Conservation (phyloP, 129 eudicot species). For the Flaveria robusta region DNA sequence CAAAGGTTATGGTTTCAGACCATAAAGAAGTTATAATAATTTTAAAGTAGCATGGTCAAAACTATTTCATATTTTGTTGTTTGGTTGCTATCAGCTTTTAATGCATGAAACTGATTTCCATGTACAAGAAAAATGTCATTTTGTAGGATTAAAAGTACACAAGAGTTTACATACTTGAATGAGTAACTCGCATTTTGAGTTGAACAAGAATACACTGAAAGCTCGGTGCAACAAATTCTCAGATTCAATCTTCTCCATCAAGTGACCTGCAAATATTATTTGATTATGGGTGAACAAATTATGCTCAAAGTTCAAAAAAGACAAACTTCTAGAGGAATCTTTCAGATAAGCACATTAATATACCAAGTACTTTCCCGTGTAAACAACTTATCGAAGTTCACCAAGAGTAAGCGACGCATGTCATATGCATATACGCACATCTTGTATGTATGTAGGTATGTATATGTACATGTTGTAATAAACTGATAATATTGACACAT, state of each 20-base stretch:
- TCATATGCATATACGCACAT: not conserved
- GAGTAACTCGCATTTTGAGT: constrained; percentile 85
- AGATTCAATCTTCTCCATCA: constrained; percentile 86
- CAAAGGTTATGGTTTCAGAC: not conserved
- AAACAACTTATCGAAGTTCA: not conserved
- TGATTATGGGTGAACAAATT: not conserved
- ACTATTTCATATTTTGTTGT: not conserved
- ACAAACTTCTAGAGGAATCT: not conserved
- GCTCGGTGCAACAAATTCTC: constrained; percentile 90
- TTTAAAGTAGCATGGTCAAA: not conserved
- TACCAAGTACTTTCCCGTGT: not conserved
- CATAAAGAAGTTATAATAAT: not conserved
- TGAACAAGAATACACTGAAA: constrained; percentile 92
- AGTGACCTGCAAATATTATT: constrained; percentile 66
- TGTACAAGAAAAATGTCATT: not conserved
- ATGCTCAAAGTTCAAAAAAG: not conserved
- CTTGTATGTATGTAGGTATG: not conserved
- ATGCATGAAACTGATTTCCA: not conserved
- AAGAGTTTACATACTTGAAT: constrained; percentile 66
- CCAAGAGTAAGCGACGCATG: not conserved
- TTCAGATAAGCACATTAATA: not conserved
- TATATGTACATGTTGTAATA: constrained; percentile 3
- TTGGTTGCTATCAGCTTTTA: not conserved
- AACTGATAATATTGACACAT: not conserved
- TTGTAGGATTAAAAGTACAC: not conserved